These are phyloP conservation scores for Fusarium anthophilum DNA, from an alignment of 2,329 filamentous ascomycete genomes.

Conservation along the genomic window DNA sequence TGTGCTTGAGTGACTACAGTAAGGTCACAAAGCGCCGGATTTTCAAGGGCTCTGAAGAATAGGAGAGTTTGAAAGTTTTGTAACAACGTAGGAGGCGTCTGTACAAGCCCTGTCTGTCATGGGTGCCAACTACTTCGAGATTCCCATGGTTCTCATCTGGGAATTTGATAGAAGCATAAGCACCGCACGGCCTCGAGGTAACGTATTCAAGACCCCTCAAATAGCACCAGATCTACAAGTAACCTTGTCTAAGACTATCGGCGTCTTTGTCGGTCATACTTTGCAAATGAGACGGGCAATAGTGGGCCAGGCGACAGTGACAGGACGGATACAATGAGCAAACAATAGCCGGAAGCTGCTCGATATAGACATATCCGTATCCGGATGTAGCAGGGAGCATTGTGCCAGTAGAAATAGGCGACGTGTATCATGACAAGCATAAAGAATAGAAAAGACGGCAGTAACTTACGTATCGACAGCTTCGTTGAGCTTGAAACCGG, in stretches of 20 bases:
- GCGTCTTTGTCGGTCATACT: conserved; percentile 52
- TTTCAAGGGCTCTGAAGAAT: not conserved
- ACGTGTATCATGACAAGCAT: conserved; percentile 20
- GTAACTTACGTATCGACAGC: conserved; percentile 67
- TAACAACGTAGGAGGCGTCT: not conserved
- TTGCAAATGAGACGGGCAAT: conserved; percentile 44
- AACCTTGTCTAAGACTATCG: conserved; percentile 48
- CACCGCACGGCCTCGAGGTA: not conserved
- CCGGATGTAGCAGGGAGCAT: conserved; percentile 3
- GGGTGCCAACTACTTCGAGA: not conserved
- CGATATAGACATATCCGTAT: conserved; percentile 22
- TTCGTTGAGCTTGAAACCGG: conserved; percentile 61
- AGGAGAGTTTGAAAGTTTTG: not conserved
- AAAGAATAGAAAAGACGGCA: not conserved
- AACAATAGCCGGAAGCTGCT: conserved; percentile 13
- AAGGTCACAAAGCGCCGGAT: not conserved
- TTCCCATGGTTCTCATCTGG: not conserved
- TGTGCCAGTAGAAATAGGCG: not conserved
- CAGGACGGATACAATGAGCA: conserved; percentile 18
- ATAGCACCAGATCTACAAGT: conserved; percentile 22
- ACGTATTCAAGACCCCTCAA: conserved; percentile 31
- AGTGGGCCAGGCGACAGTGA: conserved; percentile 42
- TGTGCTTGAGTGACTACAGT: not conserved
- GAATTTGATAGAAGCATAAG: conserved; percentile 8
- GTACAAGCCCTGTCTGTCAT: conserved; percentile 11